Evolutionary conservation across 2,329 filamentous ascomycete genomes (phyloP).

Genomic region (Didymella segeticola): DNA sequence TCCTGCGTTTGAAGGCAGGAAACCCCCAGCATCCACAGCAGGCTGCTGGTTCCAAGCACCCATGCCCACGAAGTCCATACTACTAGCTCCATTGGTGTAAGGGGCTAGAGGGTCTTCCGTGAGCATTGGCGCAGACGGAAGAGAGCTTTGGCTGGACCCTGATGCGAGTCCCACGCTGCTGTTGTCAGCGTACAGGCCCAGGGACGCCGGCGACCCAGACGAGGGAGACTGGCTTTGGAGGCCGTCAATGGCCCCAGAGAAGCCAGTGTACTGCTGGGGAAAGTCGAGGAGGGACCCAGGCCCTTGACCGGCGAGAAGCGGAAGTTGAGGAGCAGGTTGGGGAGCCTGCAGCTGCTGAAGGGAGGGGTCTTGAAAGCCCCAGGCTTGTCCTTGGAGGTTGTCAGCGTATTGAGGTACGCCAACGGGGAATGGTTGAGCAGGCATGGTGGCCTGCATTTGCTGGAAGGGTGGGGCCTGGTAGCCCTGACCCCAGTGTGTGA

Average conservation of each 20-base stretch:
- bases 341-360: not conserved
- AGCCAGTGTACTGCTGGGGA: not conserved
- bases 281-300: not conserved
- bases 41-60: too few relatives aligned
- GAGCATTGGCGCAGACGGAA: too few relatives aligned
- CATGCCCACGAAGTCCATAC: too few relatives aligned
- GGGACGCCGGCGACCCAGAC: not conserved
- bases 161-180: too few relatives aligned
- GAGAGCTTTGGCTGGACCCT: too few relatives aligned
- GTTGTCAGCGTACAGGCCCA: too few relatives aligned
- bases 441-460: not conserved
- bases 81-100: too few relatives aligned
- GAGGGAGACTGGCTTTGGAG: not conserved
- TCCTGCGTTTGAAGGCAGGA: too few relatives aligned
- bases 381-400: not conserved
- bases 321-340: not conserved
- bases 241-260: too few relatives aligned
- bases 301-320: not conserved
- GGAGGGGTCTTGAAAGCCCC: not conserved
- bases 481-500: too few relatives aligned
- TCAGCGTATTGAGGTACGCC: not conserved
- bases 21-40: too few relatives aligned
- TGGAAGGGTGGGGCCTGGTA: not conserved
- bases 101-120: too few relatives aligned
- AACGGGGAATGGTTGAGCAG: not conserved